A percentile compares a stretch with the other conserved stretches of the same genome.
Evolutionary conservation across 2,329 filamentous ascomycete genomes (phyloP).

Genomic region (Diplodia corticola): DNA sequence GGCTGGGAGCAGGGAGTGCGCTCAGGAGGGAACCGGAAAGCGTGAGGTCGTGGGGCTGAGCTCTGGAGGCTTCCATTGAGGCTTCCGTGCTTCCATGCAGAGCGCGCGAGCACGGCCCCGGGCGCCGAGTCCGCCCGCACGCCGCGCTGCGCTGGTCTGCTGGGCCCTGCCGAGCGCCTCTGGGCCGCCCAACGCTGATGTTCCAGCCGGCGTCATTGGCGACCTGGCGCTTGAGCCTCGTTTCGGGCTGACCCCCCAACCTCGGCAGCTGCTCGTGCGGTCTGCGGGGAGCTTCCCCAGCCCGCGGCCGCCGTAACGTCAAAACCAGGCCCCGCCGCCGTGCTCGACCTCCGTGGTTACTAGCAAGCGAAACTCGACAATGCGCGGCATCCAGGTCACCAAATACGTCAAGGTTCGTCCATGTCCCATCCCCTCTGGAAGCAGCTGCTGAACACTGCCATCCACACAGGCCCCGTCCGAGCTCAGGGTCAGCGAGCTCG

Average conservation of each 20-base stretch:
- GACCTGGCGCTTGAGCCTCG: conserved; percentile 16
- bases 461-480: conserved; percentile 68
- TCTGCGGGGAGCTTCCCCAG: conserved; percentile 17
- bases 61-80: conserved; percentile 20
- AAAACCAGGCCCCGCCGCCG: neutral
- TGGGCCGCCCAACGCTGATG: neutral
- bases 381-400: conserved; percentile 73
- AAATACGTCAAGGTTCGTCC: conserved; percentile 68
- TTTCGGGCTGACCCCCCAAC: neutral
- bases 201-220: conserved; percentile 16
- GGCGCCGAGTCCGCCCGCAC: neutral
- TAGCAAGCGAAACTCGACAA: conserved; percentile 43
- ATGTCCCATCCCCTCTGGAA: conserved; percentile 24
- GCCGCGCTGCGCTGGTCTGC: neutral
- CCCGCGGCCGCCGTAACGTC: neutral
- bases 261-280: neutral
- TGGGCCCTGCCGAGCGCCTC: neutral
- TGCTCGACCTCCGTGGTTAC: neutral
- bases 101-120: conserved; percentile 7
- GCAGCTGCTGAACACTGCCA: neutral
- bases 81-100: conserved; percentile 21
- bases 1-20: neutral
- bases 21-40: conserved; percentile 15
- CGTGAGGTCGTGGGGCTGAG: conserved; percentile 11
- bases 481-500: conserved; percentile 71